Evolutionary conservation across 2,329 filamentous ascomycete species (phyloP), one percentile per base, ranked within the genome.

Genomic region (Aspergillus ibericus): DNA sequence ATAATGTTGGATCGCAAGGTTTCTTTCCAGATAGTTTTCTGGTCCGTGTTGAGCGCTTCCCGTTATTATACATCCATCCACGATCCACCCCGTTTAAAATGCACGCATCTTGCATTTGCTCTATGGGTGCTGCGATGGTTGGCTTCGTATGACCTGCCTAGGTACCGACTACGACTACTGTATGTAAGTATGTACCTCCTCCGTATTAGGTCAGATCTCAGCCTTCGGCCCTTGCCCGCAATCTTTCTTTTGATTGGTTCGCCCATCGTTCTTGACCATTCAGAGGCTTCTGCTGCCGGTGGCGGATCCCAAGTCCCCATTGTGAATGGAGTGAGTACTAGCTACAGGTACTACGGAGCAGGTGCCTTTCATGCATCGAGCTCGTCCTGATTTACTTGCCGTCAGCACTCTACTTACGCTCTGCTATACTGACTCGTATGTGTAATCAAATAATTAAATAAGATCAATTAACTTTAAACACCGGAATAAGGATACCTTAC

Each of bases 21-120:
- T 53, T 52, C 16, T 27, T 48, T 51, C 16, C 29, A 47, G 55
- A 48, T 61, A 48, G 44, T 44, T 57, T 15, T 47, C 53, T 60
- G 55, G 60, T 55, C 52, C 58, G 54, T 58, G 54, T 60, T 49
- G 56, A 61, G 59, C 58, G 40, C 50, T 59, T 64, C 58, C 56
- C 58, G 58, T 55, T 62, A 29, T 29, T 61, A 46, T 50, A 63
- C 55, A 62, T 62, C 29, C 29, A 47, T 56, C 51, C 29, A 59
- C 53, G 62, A 64, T 64, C 61, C 61, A 61, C 60, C 53, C 52
- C 62, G 61, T 65, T 63, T 60, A 59, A 58, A 55, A 46, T 59
- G 58, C 60, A 58, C 42, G 36, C 62, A 65, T 65, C 63, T 63
- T 63, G 63, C 63, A 65, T 56, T 47, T n/a, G 29, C 15, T 53